Conservation (phyloP, 768 basidiomycete species). For the Phallus indusiatus region DNA sequence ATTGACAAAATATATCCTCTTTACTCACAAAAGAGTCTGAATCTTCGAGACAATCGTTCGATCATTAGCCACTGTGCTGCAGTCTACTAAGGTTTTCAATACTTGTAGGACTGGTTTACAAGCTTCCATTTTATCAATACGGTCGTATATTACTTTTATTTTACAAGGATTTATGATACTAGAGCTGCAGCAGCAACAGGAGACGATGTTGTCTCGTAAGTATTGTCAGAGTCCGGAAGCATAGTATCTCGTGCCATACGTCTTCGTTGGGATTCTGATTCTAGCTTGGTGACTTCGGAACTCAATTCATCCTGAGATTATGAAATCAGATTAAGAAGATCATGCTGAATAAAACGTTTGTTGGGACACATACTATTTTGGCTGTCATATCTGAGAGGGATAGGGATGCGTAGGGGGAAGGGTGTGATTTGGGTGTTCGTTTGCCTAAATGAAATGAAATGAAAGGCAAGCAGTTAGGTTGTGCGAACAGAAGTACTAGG, state of each 20-base stretch:
- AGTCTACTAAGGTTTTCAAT: too few relatives aligned
- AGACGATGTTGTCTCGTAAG: background rate
- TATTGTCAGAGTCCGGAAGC: background rate
- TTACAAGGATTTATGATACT: background rate
- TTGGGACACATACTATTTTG: background rate
- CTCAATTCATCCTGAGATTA: background rate
- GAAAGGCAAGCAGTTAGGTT: too few relatives aligned
- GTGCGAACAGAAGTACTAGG: too few relatives aligned
- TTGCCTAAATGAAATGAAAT: background rate
- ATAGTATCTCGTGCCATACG: background rate
- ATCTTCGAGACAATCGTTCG: too few relatives aligned
- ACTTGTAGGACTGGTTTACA: too few relatives aligned
- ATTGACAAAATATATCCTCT: too few relatives aligned
- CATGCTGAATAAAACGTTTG: background rate
- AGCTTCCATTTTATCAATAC: too few relatives aligned
- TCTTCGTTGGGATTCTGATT: background rate
- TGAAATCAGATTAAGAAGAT: background rate
- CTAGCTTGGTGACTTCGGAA: background rate
- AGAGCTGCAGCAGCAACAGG: background rate
- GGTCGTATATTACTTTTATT: background rate
- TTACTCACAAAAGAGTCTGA: too few relatives aligned
- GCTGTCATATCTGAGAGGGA: background rate
- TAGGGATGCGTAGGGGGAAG: background rate
- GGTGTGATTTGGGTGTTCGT: background rate
- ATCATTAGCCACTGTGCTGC: too few relatives aligned